Percentiles rank a stretch among this genome's conserved stretches.
phyloP scores from a whole-genome alignment of 2,329 filamentous ascomycete species.

The Trichoderma sp. region DNA sequence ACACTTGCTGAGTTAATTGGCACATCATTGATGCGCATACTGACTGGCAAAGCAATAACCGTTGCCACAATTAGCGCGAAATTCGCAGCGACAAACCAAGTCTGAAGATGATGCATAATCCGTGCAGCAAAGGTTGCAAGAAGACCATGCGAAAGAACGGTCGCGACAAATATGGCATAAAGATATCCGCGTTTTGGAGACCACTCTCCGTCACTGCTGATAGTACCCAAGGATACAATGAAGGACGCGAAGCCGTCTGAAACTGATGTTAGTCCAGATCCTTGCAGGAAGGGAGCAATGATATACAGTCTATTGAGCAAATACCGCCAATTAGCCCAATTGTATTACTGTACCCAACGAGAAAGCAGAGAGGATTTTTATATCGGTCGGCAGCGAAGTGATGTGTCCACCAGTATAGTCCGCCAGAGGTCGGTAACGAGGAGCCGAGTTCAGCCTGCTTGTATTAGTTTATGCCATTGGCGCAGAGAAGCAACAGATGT shows the following conservation, averaged over 20 bases:
- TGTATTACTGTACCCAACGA: slow-evolving; percentile 4
- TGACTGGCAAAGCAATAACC: not conserved
- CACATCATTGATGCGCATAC: not conserved
- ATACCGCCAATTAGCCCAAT: slow-evolving; percentile 1
- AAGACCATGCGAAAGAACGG: not conserved
- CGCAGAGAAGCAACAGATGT: not conserved
- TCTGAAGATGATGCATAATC: slow-evolving; percentile 11
- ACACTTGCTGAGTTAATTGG: not conserved
- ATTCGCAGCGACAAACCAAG: not conserved
- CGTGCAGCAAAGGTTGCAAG: not conserved
- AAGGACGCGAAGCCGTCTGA: slow-evolving; percentile 2
- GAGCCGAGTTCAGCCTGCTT: slow-evolving; percentile 1
- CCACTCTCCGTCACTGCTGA: not conserved
- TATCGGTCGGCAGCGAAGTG: not conserved
- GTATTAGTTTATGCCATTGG: not conserved
- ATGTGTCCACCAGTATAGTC: slow-evolving; percentile 11
- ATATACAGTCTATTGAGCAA: slow-evolving; percentile 4
- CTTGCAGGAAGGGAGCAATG: not conserved
- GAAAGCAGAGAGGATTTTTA: not conserved
- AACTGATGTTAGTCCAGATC: not conserved
- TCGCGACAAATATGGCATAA: slow-evolving; percentile 2
- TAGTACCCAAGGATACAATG: not conserved
- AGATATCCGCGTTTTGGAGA: not conserved
- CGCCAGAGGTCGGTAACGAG: not conserved
- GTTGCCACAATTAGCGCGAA: not conserved